Evolutionary conservation across 73 alveolate species (phyloP).

Genomic region (Diophrys sp.): DNA sequence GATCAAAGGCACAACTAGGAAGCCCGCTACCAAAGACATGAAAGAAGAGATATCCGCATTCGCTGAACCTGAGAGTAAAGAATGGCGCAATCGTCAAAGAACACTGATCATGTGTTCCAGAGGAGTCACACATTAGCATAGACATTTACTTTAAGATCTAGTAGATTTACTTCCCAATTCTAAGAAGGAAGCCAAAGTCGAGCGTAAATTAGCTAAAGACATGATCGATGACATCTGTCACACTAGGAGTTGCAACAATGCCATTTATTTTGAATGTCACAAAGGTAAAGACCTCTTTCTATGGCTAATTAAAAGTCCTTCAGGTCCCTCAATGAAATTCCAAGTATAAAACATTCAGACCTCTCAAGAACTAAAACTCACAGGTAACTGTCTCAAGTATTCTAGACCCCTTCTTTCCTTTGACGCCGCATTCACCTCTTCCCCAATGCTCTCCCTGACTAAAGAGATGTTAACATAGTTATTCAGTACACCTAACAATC

Average conservation of each 20-base stretch:
- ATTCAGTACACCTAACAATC: conserved; percentile 92
- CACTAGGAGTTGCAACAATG: conserved; percentile 89
- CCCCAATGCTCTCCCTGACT: conserved; percentile 71
- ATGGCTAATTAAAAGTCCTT: conserved; percentile 95
- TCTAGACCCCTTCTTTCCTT: conserved; percentile 94
- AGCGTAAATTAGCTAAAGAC: conserved; percentile 81
- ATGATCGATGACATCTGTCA: conserved; percentile 87
- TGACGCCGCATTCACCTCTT: conserved; percentile 69
- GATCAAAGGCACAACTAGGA: neutral
- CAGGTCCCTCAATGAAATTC: conserved; percentile 95
- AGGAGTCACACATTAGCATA: conserved; percentile 82
- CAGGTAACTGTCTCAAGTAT: conserved; percentile 96
- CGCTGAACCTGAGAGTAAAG: conserved; percentile 52
- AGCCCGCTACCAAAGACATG: conserved; percentile 1
- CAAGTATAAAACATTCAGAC: conserved; percentile 87
- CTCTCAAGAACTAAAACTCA: conserved; percentile 88
- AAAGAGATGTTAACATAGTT: conserved; percentile 85
- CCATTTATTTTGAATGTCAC: conserved; percentile 89
- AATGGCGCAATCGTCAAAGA: conserved; percentile 93
- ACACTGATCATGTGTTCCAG: conserved; percentile 87
- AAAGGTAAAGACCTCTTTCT: conserved; percentile 83
- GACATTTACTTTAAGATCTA: conserved; percentile 82
- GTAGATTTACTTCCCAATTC: conserved; percentile 92
- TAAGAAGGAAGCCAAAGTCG: conserved; percentile 95
- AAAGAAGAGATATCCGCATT: conserved; percentile 24